These are phyloP conservation scores for Stereocaulon alpinum DNA, from an alignment of 495 filamentous ascomycete species.

Conservation along the genomic window DNA sequence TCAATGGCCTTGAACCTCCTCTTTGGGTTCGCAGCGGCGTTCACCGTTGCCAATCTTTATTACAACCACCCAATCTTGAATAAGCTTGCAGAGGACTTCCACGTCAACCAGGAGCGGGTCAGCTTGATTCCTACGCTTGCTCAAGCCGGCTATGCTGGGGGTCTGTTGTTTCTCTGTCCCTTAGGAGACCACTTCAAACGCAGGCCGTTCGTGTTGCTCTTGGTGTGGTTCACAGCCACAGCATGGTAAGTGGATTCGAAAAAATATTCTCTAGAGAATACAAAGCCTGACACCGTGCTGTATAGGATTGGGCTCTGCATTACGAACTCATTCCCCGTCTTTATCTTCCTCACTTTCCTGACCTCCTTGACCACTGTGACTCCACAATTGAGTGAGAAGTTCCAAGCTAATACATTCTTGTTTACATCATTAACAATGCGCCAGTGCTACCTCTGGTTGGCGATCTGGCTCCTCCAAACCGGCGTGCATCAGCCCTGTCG, in stretches of 20 bases:
- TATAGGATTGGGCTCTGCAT: constrained; percentile 57
- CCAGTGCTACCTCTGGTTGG: constrained; percentile 78
- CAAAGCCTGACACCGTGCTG: not conserved
- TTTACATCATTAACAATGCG: not conserved
- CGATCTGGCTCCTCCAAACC: constrained; percentile 61
- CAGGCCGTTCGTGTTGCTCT: constrained; percentile 54
- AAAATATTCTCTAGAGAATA: not conserved
- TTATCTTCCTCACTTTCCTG: constrained; percentile 59
- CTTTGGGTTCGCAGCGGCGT: constrained; percentile 43
- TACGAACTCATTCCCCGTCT: constrained; percentile 52
- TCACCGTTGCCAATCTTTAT: constrained; percentile 62
- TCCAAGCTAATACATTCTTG: not conserved
- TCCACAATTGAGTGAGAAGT: constrained; percentile 36
- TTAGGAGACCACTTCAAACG: constrained; percentile 64
- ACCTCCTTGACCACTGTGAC: constrained; percentile 70
- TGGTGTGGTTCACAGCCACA: constrained; percentile 57
- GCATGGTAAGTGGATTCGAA: constrained; percentile 38
- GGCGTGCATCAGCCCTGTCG: constrained; percentile 55
- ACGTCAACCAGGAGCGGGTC: constrained; percentile 45
- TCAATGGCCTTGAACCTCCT: constrained; percentile 49
- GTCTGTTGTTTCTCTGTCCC: constrained; percentile 67
- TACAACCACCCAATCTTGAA: constrained; percentile 62
- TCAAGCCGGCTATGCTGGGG: constrained; percentile 71
- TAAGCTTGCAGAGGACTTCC: constrained; percentile 49
- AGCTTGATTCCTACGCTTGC: constrained; percentile 64